Percentiles rank a stretch among this genome's conserved stretches.
Evolutionary conservation across 2,329 filamentous ascomycete genomes (phyloP).

Genomic region (Ophiocordyceps sinensis): DNA sequence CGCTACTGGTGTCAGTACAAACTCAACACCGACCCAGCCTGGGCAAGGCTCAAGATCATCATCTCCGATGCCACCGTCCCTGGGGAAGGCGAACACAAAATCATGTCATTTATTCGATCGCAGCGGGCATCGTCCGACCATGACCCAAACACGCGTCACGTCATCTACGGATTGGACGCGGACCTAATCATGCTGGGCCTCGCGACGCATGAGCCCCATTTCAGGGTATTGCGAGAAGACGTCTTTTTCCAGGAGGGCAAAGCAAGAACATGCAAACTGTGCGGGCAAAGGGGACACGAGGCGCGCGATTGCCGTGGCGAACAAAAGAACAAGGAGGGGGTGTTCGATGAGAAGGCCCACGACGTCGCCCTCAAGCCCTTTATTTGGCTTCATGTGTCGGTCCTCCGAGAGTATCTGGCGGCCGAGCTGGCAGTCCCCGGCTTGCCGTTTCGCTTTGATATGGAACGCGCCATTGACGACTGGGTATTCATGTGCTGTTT

Average conservation of each 20-base stretch:
- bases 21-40: slow-evolving; percentile 88
- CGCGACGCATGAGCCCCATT: slow-evolving; percentile 93
- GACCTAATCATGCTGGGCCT: slow-evolving; percentile 98
- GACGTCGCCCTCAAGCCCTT: slow-evolving; percentile 69
- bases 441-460: slow-evolving; percentile 77
- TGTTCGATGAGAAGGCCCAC: slow-evolving; percentile 70
- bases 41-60: slow-evolving; percentile 93
- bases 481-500: slow-evolving; percentile 99
- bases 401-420: slow-evolving; percentile 84
- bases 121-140: slow-evolving; percentile 83
- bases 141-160: slow-evolving; percentile 91
- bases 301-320: slow-evolving; percentile 72
- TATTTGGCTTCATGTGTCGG: slow-evolving; percentile 91
- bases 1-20: slow-evolving; percentile 98
- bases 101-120: slow-evolving; percentile 95
- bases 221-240: slow-evolving; percentile 89
- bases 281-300: slow-evolving; percentile 85
- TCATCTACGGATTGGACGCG: slow-evolving; percentile 95
- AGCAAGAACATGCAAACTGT: slow-evolving; percentile 69
- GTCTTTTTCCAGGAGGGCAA: slow-evolving; percentile 87
- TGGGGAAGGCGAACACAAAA: slow-evolving; percentile 97
- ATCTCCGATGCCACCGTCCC: slow-evolving; percentile 97
- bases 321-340: slow-evolving; percentile 61
- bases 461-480: slow-evolving; percentile 89
- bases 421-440: slow-evolving; percentile 74